These are phyloP conservation scores for Oenanthe javanica DNA, from an alignment of 140 eudicot species.

Conservation along the genomic window DNA sequence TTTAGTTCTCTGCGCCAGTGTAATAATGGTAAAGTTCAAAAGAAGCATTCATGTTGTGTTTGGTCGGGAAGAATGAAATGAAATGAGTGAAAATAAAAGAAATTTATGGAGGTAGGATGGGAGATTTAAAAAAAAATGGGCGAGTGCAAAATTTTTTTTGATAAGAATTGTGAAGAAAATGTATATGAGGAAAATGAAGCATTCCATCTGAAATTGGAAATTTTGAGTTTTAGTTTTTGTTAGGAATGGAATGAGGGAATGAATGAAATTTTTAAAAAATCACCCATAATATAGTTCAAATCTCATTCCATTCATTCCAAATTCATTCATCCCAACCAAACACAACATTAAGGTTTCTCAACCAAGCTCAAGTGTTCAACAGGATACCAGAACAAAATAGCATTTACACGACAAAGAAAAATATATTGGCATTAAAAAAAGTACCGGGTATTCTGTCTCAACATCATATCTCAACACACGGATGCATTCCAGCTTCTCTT, in stretches of 20 bases:
- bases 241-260: too few species aligned
- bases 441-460: constrained; percentile 38
- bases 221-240: too few species aligned
- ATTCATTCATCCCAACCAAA: not conserved
- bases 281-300: too few species aligned
- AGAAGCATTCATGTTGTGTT: not conserved
- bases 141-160: too few species aligned
- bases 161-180: too few species aligned
- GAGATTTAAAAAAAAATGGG: too few species aligned
- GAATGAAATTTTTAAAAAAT: too few species aligned
- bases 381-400: not conserved
- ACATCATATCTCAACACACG: constrained; percentile 46
- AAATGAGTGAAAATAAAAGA: not conserved
- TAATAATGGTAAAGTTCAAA: constrained; percentile 11
- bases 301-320: too few species aligned
- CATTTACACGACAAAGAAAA: not conserved
- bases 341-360: too few species aligned
- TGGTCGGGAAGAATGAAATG: too few species aligned
- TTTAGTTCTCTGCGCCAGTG: constrained; percentile 51
- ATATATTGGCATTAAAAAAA: not conserved
- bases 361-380: not conserved
- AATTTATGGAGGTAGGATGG: not conserved
- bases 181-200: too few species aligned
- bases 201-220: too few species aligned
- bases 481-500: constrained; percentile 57